These are phyloP conservation scores for Nemania sp. DNA, from an alignment of 2,329 filamentous ascomycete species.

Conservation along the genomic window DNA sequence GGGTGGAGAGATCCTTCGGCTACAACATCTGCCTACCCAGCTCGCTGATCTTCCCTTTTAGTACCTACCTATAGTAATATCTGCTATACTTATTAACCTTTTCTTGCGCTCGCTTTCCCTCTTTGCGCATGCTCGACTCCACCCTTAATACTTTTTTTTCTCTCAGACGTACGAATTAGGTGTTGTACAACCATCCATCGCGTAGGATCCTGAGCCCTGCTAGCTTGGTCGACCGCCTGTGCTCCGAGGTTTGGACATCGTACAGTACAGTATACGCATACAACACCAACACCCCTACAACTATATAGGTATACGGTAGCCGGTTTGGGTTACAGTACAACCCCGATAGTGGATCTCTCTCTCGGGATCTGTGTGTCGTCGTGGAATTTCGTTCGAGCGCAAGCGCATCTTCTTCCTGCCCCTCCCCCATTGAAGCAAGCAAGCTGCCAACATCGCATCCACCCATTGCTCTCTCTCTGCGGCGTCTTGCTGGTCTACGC, in stretches of 20 bases:
- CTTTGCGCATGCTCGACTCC: slow-evolving; percentile 13
- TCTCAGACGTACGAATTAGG: neutral
- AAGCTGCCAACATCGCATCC: slow-evolving; percentile 27
- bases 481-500: slow-evolving; percentile 39
- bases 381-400: slow-evolving; percentile 40
- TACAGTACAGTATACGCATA: neutral
- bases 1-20: slow-evolving; percentile 26
- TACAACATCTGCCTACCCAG: neutral
- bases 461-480: slow-evolving; percentile 29
- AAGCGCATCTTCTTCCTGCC: slow-evolving; percentile 41
- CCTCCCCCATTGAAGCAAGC: slow-evolving; percentile 43
- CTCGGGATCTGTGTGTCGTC: slow-evolving; percentile 30
- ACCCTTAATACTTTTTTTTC: neutral
- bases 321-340: slow-evolving; percentile 32
- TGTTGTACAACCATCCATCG: slow-evolving; percentile 10
- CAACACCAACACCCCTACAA: neutral
- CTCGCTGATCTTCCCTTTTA: neutral
- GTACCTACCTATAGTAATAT: neutral
- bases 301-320: slow-evolving; percentile 22
- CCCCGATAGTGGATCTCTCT: slow-evolving; percentile 43
- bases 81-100: neutral
- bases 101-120: slow-evolving; percentile 10
- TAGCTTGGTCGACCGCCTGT: slow-evolving; percentile 25
- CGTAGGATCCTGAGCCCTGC: slow-evolving; percentile 39
- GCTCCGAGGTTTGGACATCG: slow-evolving; percentile 20